Percentiles rank a stretch among this genome's conserved stretches.
phyloP scores from a whole-genome alignment of 2,329 filamentous ascomycete genomes.

The Neurospora sp. region DNA sequence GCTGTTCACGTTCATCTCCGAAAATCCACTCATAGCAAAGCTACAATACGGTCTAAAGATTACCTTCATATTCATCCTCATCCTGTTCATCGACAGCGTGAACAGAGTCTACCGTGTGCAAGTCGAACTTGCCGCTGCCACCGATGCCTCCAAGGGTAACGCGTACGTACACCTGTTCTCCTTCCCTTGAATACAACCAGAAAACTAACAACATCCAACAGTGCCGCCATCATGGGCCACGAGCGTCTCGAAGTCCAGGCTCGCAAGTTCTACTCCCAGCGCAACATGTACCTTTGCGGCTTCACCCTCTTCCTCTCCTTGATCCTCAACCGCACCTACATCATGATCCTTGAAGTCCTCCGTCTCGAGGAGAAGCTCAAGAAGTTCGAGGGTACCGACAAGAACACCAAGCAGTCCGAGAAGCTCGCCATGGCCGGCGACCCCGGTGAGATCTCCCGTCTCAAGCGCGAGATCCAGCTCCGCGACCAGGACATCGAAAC shows the following conservation, averaged over 20 bases:
- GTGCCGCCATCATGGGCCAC: slow-evolving; percentile 67
- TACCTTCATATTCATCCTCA: slow-evolving; percentile 97
- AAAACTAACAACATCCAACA: slow-evolving; percentile 20
- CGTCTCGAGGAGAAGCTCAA: slow-evolving; percentile 87
- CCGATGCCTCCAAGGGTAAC: slow-evolving; percentile 43
- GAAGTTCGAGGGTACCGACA: slow-evolving; percentile 59
- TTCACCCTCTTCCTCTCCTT: slow-evolving; percentile 98
- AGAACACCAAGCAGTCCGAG: slow-evolving; percentile 54
- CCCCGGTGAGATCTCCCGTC: slow-evolving; percentile 61
- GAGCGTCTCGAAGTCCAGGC: slow-evolving; percentile 98
- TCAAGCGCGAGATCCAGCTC: slow-evolving; percentile 61
- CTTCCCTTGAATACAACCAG: not conserved
- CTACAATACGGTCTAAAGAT: slow-evolving; percentile 98
- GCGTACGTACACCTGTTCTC: slow-evolving; percentile 32
- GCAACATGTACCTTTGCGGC: slow-evolving; percentile 99
- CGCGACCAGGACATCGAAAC: slow-evolving; percentile 78
- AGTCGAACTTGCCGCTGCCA: slow-evolving; percentile 66
- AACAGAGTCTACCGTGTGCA: slow-evolving; percentile 94
- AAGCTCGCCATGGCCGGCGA: slow-evolving; percentile 65
- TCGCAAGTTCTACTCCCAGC: slow-evolving; percentile 99
- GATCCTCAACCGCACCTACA: slow-evolving; percentile 98
- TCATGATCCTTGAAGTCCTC: slow-evolving; percentile 88
- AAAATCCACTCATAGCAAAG: slow-evolving; percentile 75
- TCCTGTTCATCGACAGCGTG: slow-evolving; percentile 95
- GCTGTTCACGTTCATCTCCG: slow-evolving; percentile 91